Conservation (phyloP, 2,329 filamentous ascomycete species). For the Aspergillus tamarii region DNA sequence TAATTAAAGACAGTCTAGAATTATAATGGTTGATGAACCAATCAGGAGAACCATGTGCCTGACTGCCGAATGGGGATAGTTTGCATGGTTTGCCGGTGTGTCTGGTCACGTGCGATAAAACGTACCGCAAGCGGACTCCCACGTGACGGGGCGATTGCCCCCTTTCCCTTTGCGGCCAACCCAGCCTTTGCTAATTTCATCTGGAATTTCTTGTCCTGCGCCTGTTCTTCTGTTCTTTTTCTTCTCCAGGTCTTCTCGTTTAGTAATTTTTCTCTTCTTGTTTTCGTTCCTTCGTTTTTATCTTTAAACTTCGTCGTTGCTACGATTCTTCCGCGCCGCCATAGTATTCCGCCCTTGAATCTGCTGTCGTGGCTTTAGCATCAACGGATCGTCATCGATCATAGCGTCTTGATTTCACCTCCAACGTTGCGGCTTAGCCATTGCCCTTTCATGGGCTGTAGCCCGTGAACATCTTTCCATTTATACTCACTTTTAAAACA, state of each 20-base stretch:
- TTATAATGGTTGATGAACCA: not conserved
- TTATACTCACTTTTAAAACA: not conserved
- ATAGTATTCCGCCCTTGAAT: not conserved
- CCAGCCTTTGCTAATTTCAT: not conserved
- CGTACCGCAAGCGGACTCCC: not conserved
- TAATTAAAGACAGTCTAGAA: not conserved
- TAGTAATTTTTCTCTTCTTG: not conserved
- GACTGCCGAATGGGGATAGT: not conserved
- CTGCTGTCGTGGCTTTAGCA: constrained; percentile 19
- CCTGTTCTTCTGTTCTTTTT: not conserved
- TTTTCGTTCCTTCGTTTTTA: not conserved
- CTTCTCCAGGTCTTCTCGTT: not conserved
- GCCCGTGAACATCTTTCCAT: not conserved
- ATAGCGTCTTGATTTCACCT: not conserved
- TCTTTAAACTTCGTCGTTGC: too few species aligned
- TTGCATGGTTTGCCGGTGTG: not conserved
- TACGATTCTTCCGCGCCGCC: not conserved
- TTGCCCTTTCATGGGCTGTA: constrained; percentile 6
- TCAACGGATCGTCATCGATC: constrained; percentile 5
- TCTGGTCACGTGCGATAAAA: not conserved
- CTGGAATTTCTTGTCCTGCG: not conserved
- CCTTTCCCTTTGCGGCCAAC: not conserved
- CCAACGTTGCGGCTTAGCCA: not conserved
- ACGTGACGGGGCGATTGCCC: not conserved
- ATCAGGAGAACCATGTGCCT: not conserved